Conservation (phyloP, 2,329 filamentous ascomycete genomes). For the Fusarium armeniacum region DNA sequence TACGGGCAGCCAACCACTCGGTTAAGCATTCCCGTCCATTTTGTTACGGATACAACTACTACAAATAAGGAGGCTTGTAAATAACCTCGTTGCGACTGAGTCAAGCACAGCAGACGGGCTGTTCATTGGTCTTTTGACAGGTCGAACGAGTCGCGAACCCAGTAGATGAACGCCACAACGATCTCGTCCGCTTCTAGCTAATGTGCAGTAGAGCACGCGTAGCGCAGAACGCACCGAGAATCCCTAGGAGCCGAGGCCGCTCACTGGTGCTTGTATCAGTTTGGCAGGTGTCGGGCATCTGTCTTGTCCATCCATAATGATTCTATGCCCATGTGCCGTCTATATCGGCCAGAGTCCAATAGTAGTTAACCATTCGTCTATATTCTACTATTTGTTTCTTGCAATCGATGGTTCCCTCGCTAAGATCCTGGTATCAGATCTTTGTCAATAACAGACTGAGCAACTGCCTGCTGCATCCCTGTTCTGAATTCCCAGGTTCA, state of each 20-base stretch:
- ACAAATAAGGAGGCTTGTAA: constrained; percentile 15
- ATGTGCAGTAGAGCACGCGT: background rate
- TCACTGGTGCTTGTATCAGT: constrained; percentile 19
- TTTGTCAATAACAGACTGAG: background rate
- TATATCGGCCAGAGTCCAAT: background rate
- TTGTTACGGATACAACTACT: background rate
- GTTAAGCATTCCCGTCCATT: constrained; percentile 20
- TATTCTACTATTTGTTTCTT: constrained; percentile 7
- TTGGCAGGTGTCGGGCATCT: constrained; percentile 18
- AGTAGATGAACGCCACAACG: constrained; percentile 31
- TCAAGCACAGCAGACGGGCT: constrained; percentile 30
- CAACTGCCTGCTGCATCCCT: constrained; percentile 16
- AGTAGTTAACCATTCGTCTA: background rate
- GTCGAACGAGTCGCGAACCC: constrained; percentile 14
- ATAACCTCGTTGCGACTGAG: constrained; percentile 31
- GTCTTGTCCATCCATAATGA: background rate
- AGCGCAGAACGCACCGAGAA: constrained; percentile 4
- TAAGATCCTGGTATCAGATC: constrained; percentile 35
- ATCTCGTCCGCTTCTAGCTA: constrained; percentile 4
- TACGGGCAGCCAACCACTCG: constrained; percentile 4
- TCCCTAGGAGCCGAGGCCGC: constrained; percentile 12
- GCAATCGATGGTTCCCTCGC: constrained; percentile 4
- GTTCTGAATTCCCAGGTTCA: constrained; percentile 16
- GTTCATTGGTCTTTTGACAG: constrained; percentile 4
- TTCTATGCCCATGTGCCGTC: constrained; percentile 9